These are phyloP conservation scores for Favolaschia claudopus DNA, from an alignment of 768 basidiomycete genomes.

Conservation along the genomic window DNA sequence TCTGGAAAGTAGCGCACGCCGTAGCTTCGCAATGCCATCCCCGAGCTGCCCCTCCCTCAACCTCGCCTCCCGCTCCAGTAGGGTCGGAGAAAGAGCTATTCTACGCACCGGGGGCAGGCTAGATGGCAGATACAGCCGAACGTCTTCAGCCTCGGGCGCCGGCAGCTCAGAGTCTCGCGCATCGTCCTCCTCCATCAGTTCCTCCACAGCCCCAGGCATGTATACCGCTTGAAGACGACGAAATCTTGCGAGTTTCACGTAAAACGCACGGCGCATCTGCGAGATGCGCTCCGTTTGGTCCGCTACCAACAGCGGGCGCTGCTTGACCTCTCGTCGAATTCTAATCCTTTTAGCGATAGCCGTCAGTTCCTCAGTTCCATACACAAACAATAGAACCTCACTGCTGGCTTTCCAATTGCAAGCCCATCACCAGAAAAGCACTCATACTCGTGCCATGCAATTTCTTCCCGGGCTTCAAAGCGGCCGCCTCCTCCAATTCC, in stretches of 20 bases:
- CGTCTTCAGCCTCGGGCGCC: conserved; percentile 4
- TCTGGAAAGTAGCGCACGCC: no score
- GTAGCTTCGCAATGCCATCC: no score
- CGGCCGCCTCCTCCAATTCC: background rate
- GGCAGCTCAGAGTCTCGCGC: background rate
- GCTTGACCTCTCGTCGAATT: background rate
- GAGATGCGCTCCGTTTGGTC: background rate
- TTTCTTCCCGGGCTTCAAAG: background rate
- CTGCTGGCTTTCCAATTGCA: conserved; percentile 8
- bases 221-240: background rate
- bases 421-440: background rate
- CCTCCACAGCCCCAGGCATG: conserved; percentile 7
- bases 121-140: conserved; percentile 14
- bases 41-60: conserved; percentile 19
- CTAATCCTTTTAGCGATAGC: background rate
- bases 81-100: background rate
- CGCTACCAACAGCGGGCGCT: background rate
- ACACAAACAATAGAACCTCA: background rate
- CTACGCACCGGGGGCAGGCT: background rate
- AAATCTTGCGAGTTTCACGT: conserved; percentile 2
- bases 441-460: background rate
- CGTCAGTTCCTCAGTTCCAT: no score
- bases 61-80: conserved; percentile 3
- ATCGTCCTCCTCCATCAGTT: conserved; percentile 9
- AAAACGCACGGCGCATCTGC: conserved; percentile 7